Evolutionary conservation across 1,139 yeast species (phyloP).

Genomic region (Arxiozyma slooffiae): DNA sequence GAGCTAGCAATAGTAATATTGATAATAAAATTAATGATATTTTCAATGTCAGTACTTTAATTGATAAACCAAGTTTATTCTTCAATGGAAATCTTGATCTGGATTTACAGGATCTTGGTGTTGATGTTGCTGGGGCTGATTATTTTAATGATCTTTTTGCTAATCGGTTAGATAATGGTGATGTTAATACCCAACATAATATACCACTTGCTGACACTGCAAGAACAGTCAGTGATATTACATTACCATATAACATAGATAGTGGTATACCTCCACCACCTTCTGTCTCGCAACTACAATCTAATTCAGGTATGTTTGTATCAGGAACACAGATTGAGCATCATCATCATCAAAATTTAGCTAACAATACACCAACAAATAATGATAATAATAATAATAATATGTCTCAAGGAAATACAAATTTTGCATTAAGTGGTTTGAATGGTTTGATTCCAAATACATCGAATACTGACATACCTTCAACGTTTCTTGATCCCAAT

Average conservation of each 20-base stretch:
- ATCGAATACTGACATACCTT: background rate
- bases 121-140: constrained; percentile 5
- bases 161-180: background rate
- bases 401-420: constrained; percentile 12
- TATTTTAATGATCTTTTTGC: constrained; percentile 17
- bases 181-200: background rate
- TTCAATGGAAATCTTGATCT: constrained; percentile 11
- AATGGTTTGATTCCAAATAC: constrained; percentile 8
- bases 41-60: constrained; percentile 18
- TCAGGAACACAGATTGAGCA: background rate
- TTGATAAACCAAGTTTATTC: constrained; percentile 18
- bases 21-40: constrained; percentile 6
- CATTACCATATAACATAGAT: background rate
- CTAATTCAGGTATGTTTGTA: background rate
- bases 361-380: background rate
- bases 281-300: background rate
- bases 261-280: background rate
- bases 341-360: background rate
- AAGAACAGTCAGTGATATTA: background rate
- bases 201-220: background rate
- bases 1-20: constrained; percentile 6
- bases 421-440: constrained; percentile 8
- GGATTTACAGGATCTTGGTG: constrained; percentile 14
- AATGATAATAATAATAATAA: background rate
- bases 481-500: background rate